Percentiles rank a stretch among this genome's conserved stretches.
These are phyloP conservation scores for Fusarium sp. DNA, from an alignment of 2,329 filamentous ascomycete species.

Conservation along the genomic window DNA sequence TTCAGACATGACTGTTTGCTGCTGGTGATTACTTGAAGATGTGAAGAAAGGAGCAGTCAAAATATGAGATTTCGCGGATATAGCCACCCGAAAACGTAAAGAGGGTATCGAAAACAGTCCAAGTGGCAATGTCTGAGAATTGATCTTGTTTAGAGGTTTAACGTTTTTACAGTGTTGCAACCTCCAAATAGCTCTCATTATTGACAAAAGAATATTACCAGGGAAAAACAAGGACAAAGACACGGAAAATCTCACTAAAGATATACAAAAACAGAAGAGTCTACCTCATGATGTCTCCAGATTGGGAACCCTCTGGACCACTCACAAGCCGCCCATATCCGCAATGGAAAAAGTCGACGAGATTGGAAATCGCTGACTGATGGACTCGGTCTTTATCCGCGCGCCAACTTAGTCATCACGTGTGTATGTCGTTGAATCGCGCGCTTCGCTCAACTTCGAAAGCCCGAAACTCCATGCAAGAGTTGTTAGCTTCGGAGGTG, in stretches of 20 bases:
- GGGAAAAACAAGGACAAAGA: neutral
- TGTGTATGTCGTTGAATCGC: neutral
- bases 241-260: constrained; percentile 6
- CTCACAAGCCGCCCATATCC: constrained; percentile 24
- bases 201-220: neutral
- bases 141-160: constrained; percentile 1
- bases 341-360: neutral
- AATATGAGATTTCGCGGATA: neutral
- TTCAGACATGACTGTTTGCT: constrained; percentile 31
- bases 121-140: neutral
- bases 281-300: constrained; percentile 26
- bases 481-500: neutral
- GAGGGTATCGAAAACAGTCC: neutral
- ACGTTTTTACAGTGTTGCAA: constrained; percentile 1
- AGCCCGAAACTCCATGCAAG: neutral
- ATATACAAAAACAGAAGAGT: constrained; percentile 4
- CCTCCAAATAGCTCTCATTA: constrained; percentile 27
- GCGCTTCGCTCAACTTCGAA: neutral
- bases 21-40: constrained; percentile 1
- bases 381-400: constrained; percentile 25
- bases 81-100: neutral
- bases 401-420: constrained; percentile 39
- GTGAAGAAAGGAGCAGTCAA: neutral
- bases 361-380: constrained; percentile 39
- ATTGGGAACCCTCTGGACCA: constrained; percentile 11